Percentiles rank a stretch among this genome's conserved stretches.
phyloP scores from a whole-genome alignment of 345 rosid species.

The Gossypium stocksii region DNA sequence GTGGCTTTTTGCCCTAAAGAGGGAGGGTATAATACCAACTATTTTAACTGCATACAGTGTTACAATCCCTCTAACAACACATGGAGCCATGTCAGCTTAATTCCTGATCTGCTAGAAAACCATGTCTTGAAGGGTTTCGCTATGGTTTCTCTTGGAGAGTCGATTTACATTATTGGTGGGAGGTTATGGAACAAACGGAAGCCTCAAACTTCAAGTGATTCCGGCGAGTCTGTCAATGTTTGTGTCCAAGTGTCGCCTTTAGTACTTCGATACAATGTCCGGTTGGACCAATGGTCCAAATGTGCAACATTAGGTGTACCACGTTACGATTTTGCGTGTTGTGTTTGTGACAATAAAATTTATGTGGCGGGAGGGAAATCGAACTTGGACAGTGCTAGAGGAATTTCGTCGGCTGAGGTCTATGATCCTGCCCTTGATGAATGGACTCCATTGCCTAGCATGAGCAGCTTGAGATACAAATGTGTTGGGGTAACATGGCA shows the following conservation, averaged over 20 bases:
- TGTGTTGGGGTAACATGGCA: slow-evolving; percentile 50
- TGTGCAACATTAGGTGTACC: slow-evolving; percentile 30
- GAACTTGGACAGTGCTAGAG: slow-evolving; percentile 17
- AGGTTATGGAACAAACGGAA: slow-evolving; percentile 26
- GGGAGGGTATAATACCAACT: neutral
- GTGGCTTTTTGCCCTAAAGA: slow-evolving; percentile 36
- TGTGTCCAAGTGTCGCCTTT: slow-evolving; percentile 19
- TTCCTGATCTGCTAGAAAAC: slow-evolving; percentile 28
- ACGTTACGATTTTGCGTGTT: slow-evolving; percentile 40
- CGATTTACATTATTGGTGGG: slow-evolving; percentile 45
- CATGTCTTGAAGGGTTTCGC: slow-evolving; percentile 45
- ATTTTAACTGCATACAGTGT: slow-evolving; percentile 41
- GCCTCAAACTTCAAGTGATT: neutral
- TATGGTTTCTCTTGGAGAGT: slow-evolving; percentile 36
- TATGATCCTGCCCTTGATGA: slow-evolving; percentile 30
- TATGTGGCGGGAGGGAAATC: slow-evolving; percentile 57
- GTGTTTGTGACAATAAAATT: slow-evolving; percentile 29
- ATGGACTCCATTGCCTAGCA: slow-evolving; percentile 38
- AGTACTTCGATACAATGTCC: slow-evolving; percentile 29
- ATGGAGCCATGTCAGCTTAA: slow-evolving; percentile 35
- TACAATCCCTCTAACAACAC: slow-evolving; percentile 34
- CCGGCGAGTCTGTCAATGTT: slow-evolving; percentile 17
- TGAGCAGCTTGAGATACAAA: slow-evolving; percentile 45
- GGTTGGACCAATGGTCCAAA: slow-evolving; percentile 26
- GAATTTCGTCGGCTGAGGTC: slow-evolving; percentile 32